These are phyloP conservation scores for Iberis amara DNA, from an alignment of 441 rosid species.

Conservation along the genomic window DNA sequence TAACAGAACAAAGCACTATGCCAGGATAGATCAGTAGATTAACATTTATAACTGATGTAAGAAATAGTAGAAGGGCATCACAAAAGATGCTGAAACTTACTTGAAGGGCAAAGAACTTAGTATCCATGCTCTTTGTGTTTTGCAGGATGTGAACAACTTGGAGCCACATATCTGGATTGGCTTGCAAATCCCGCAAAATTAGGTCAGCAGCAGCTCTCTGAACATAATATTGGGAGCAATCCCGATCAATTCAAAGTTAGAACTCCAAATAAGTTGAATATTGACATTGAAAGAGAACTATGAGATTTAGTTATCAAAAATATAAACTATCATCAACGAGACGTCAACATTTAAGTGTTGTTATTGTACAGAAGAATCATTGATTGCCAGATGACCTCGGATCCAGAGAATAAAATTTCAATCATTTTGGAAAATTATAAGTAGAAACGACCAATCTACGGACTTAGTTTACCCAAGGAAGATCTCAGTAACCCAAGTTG, in stretches of 20 bases:
- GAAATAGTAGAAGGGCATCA: neutral
- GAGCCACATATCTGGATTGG: constrained; percentile 87
- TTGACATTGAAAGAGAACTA: constrained; percentile 11
- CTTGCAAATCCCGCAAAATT: constrained; percentile 76
- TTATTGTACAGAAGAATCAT: neutral
- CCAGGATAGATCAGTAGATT: constrained; percentile 7
- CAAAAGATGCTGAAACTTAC: constrained; percentile 33
- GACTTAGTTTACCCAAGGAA: too few species aligned
- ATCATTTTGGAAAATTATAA: neutral
- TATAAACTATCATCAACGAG: neutral
- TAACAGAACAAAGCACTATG: constrained; percentile 4
- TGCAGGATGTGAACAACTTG: constrained; percentile 85
- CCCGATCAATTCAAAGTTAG: constrained; percentile 10
- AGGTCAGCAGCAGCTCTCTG: constrained; percentile 86
- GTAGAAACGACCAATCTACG: neutral
- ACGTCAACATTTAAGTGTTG: neutral
- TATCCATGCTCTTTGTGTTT: constrained; percentile 56
- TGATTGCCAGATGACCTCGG: neutral
- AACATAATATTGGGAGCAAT: constrained; percentile 9
- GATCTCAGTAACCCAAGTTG: neutral
- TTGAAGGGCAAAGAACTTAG: constrained; percentile 87
- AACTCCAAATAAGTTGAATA: constrained; percentile 1
- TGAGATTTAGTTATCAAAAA: neutral
- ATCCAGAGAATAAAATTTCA: constrained; percentile 5
- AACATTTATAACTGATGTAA: neutral